Evolutionary conservation across 768 basidiomycete genomes (phyloP), one percentile per base, ranked within the genome.

Genomic region (Ramaria rubella): DNA sequence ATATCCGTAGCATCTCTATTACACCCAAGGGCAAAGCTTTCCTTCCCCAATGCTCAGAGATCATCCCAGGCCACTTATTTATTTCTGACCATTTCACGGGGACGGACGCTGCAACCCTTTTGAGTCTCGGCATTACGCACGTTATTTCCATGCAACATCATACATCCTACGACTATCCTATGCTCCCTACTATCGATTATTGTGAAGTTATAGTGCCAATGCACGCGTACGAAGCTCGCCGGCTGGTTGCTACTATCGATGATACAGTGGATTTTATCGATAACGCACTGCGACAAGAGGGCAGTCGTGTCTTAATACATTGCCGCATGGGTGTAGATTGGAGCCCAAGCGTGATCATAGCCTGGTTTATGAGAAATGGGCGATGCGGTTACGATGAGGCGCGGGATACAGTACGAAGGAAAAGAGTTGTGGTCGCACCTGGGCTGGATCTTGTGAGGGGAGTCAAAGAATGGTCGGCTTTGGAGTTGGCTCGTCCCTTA

Each of bases 231-330:
- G 27, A 45, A 45, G 42, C 43, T 15, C 38, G 34, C 17, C 23
- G 34, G n/a, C 40, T 27, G 23, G n/a, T 55, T 2, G 9, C 54
- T 30, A 30, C 29, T 29, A 33, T 55, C 17, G 54, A 55, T 44
- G 40, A 55, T n/a, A 38, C 54, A 3, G 54, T 55, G 24, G 43
- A 55, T 45, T 55, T 55, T 19, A 46, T 55, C 7, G 54, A 55
- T 31, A 34, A 19, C 15, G 54, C 54, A 5, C 45, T 55, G 12
- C 52, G 52, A 17, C 8, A 17, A 23, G 29, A 44, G 17, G 44
- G 33, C 17, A 23, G 23, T 9, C 54, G 54, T 4, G 44, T 55
- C 19, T n/a, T 55, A 26, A 23, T 55, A 8, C 54, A 55, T n/a
- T 43, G 44, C 36, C 21, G 27, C 44, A 23, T 46, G 9, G 54